Evolutionary conservation across 2,329 filamentous ascomycete genomes (phyloP).

Genomic region (Trichoderma koningiopsis): DNA sequence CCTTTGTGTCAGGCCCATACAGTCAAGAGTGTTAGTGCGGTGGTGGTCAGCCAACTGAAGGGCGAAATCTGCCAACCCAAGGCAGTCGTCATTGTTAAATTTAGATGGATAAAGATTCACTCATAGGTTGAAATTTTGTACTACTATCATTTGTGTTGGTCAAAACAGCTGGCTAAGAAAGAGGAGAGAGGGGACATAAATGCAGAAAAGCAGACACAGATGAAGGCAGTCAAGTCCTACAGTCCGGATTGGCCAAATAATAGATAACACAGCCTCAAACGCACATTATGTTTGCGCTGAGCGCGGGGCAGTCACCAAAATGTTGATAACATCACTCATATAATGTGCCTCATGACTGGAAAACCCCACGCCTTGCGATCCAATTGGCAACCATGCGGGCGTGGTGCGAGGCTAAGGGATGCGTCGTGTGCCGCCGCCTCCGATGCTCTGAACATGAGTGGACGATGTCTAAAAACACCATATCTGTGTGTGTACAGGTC

Average conservation of each 20-base stretch:
- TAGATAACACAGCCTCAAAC: not conserved
- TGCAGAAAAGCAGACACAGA: not conserved
- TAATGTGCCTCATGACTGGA: slow-evolving; percentile 2
- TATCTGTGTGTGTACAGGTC: not conserved
- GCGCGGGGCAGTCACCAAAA: not conserved
- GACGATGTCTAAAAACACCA: not conserved
- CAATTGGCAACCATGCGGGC: slow-evolving; percentile 15
- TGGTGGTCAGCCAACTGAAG: slow-evolving; percentile 4
- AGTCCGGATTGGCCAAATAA: not conserved
- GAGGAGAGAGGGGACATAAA: not conserved
- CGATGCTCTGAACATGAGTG: not conserved
- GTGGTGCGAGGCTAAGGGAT: not conserved
- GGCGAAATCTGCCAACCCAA: slow-evolving; percentile 10
- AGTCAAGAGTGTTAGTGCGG: not conserved
- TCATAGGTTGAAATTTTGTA: not conserved
- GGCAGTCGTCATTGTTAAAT: not conserved
- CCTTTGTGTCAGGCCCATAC: not conserved
- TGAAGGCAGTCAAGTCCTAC: not conserved
- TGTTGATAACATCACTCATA: not conserved
- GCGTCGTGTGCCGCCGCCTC: slow-evolving; percentile 4
- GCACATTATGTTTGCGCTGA: not conserved
- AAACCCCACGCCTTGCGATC: slow-evolving; percentile 3
- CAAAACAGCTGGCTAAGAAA: not conserved
- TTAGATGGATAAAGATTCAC: not conserved
- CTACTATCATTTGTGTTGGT: not conserved